These are phyloP conservation scores for Capillidium rhysosporum DNA, from an alignment of 371 early-diverging fungal genomes.

Conservation along the genomic window DNA sequence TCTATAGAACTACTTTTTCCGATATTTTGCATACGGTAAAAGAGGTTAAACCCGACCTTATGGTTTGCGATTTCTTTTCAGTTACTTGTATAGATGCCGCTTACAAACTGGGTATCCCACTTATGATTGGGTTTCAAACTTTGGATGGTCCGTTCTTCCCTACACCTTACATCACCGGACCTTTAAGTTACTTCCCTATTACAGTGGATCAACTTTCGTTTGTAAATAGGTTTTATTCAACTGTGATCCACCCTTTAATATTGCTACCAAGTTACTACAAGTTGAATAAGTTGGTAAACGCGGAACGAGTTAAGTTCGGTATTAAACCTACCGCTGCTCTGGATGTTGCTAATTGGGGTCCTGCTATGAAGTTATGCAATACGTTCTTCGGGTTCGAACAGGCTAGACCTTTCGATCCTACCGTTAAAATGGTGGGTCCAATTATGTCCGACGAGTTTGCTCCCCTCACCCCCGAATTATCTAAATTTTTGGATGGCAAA, in stretches of 20 bases:
- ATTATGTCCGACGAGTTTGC: background rate
- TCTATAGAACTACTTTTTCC: background rate
- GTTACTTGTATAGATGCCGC: conserved; percentile 6
- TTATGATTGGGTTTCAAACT: conserved; percentile 1
- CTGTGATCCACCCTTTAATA: background rate
- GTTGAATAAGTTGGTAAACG: background rate
- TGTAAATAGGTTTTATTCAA: background rate
- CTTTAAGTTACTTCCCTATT: background rate
- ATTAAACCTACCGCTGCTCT: background rate
- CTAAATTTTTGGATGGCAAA: background rate
- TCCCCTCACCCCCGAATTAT: background rate
- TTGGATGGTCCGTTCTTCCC: background rate
- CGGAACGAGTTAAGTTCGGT: background rate
- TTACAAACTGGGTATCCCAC: background rate
- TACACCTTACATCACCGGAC: conserved; percentile 1
- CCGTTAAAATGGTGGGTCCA: background rate
- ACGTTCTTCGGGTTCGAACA: conserved; percentile 1
- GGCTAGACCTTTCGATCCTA: background rate
- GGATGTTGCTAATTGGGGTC: background rate
- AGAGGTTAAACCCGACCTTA: conserved; percentile 2
- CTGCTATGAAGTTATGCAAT: background rate
- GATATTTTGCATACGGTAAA: background rate
- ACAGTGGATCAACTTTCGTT: background rate
- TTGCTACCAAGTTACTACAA: background rate
- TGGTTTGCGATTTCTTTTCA: conserved; percentile 7